Conservation (phyloP, 176 grass and related monocot species). For the Oryza glumipatula region DNA sequence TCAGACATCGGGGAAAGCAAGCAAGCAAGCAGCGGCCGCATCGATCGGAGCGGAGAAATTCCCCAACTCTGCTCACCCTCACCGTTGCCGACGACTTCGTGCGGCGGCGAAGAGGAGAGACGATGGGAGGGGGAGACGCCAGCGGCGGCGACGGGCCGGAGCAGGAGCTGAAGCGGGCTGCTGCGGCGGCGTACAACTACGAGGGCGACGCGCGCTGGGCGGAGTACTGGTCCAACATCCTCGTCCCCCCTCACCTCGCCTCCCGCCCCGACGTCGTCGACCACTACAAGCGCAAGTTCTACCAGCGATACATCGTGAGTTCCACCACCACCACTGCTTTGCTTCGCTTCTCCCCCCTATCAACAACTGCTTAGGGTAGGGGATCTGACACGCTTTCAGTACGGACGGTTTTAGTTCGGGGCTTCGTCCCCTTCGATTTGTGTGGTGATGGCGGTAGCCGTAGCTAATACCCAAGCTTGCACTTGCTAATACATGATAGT, state of each 20-base stretch:
- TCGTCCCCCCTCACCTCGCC: constrained; percentile 74
- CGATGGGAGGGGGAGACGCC: constrained; percentile 13
- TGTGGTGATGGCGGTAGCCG: background rate
- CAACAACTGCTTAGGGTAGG: no score
- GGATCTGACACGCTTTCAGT: constrained; percentile 31
- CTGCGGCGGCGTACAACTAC: constrained; percentile 87
- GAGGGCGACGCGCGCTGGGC: constrained; percentile 78
- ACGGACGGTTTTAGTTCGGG: background rate
- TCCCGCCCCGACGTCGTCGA: constrained; percentile 68
- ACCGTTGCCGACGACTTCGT: background rate
- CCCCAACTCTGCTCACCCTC: background rate
- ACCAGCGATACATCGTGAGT: constrained; percentile 64
- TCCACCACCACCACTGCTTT: background rate
- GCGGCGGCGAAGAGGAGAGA: background rate
- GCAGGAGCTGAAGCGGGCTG: constrained; percentile 66
- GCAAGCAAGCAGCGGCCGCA: background rate
- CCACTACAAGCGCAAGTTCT: constrained; percentile 96
- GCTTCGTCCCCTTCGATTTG: background rate
- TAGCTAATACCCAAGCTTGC: background rate
- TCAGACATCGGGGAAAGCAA: background rate
- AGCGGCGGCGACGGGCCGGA: constrained; percentile 38
- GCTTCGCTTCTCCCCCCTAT: no score
- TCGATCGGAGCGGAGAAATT: background rate
- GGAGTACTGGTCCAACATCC: constrained; percentile 85
- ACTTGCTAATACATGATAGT: background rate